phyloP scores from a whole-genome alignment of 1,284 basidiomycete species.

The Apiotrichum porosum region DNA sequence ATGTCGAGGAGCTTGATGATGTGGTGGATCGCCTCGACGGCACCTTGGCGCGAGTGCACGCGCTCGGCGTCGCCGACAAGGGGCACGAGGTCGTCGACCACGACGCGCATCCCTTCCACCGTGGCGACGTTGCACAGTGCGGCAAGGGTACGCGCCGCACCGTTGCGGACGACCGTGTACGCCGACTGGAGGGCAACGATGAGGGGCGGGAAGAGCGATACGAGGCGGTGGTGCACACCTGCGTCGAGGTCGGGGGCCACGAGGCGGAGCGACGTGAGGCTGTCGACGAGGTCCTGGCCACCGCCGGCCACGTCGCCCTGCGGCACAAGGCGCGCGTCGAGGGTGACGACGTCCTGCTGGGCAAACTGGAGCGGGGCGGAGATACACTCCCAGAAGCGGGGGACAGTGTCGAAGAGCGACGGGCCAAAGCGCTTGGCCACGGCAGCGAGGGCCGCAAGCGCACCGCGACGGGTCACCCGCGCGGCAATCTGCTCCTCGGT shows the following conservation, averaged over 20 bases:
- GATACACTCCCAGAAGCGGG: slow-evolving; percentile 93
- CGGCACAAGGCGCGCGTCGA: slow-evolving; percentile 35
- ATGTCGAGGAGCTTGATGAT: slow-evolving; percentile 88
- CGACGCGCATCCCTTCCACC: slow-evolving; percentile 75
- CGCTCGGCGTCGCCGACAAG: slow-evolving; percentile 73
- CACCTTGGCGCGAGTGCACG: slow-evolving; percentile 80
- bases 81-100: slow-evolving; percentile 82
- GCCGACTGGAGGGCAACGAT: slow-evolving; percentile 71
- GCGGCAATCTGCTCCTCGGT: slow-evolving; percentile 53
- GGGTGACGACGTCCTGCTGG: background rate
- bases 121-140: slow-evolving; percentile 83
- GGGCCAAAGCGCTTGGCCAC: slow-evolving; percentile 75
- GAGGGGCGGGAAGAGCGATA: slow-evolving; percentile 70
- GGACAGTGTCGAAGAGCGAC: slow-evolving; percentile 67
- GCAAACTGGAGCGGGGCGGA: slow-evolving; percentile 59
- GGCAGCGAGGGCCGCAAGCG: slow-evolving; percentile 73
- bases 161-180: slow-evolving; percentile 83
- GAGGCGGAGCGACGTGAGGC: slow-evolving; percentile 81
- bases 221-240: slow-evolving; percentile 64
- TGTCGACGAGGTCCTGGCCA: slow-evolving; percentile 94
- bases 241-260: slow-evolving; percentile 71
- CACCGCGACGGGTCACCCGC: slow-evolving; percentile 65
- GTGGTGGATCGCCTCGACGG: slow-evolving; percentile 87
- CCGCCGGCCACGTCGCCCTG: background rate
- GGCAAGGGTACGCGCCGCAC: slow-evolving; percentile 79